These are phyloP conservation scores for Mycosarcoma maydis DNA, from an alignment of 1,284 basidiomycete species.

Conservation along the genomic window DNA sequence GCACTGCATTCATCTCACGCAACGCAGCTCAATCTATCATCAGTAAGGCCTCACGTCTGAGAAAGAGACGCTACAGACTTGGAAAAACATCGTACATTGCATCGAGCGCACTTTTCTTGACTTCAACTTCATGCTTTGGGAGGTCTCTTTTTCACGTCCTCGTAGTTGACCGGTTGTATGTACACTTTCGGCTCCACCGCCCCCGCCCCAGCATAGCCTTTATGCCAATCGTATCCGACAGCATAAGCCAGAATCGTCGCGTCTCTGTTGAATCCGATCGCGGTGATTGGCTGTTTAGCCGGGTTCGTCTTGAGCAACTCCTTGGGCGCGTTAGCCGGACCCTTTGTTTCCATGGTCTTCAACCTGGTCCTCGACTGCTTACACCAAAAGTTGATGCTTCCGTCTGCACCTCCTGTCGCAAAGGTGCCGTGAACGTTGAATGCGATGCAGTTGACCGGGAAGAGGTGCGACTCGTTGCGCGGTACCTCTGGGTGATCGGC, in stretches of 20 bases:
- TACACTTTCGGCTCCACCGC: conserved; percentile 54
- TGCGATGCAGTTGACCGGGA: conserved; percentile 87
- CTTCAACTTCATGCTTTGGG: conserved; percentile 41
- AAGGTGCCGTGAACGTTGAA: conserved; percentile 96
- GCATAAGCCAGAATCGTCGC: conserved; percentile 65
- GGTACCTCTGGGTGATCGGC: conserved; percentile 73
- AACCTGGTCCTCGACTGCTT: conserved; percentile 87
- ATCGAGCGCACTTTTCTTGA: too few species aligned
- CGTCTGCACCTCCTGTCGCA: conserved; percentile 82
- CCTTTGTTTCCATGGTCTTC: conserved; percentile 71
- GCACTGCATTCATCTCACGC: too few species aligned
- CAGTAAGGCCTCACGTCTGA: too few species aligned
- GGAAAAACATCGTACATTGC: neutral
- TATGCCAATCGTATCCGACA: conserved; percentile 66
- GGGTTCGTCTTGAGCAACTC: conserved; percentile 60
- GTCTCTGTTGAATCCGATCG: conserved; percentile 61
- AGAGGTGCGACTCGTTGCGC: conserved; percentile 73
- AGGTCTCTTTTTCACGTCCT: conserved; percentile 60
- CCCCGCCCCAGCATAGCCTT: conserved; percentile 58
- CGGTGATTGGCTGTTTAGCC: conserved; percentile 59
- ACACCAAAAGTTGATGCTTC: conserved; percentile 73
- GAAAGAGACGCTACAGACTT: too few species aligned
- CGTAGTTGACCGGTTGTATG: conserved; percentile 59
- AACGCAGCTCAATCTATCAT: too few species aligned
- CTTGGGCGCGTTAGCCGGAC: conserved; percentile 54